Conservation (phyloP, 441 rosid genomes). For the Gossypium gossypioides region DNA sequence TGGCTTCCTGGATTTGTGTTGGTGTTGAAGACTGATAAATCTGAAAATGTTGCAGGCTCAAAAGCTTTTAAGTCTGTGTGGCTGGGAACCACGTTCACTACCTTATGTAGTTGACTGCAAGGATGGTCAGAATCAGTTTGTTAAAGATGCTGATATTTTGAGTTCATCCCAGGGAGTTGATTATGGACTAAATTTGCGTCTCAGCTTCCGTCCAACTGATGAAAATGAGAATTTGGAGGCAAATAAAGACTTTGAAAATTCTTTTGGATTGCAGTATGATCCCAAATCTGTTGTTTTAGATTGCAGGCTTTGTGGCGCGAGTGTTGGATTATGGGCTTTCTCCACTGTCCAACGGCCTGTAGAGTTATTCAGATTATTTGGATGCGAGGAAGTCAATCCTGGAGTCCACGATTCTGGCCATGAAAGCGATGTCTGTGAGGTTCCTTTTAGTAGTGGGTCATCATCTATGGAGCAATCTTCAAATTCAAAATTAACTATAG, state of each 20-base stretch:
- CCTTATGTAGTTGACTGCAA: conserved; percentile 72
- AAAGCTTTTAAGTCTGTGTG: conserved; percentile 69
- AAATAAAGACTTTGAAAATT: conserved; percentile 22
- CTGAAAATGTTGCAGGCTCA: conserved; percentile 49
- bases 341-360: conserved; percentile 48
- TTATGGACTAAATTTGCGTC: conserved; percentile 31
- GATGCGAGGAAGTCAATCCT: conserved; percentile 39
- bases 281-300: conserved; percentile 73
- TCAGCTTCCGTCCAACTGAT: conserved; percentile 20
- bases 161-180: conserved; percentile 32
- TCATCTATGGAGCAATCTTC: conserved; percentile 25
- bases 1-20: conserved; percentile 6
- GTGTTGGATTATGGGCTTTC: conserved; percentile 86
- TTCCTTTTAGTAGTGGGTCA: conserved; percentile 20
- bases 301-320: conserved; percentile 89
- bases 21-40: conserved; percentile 13
- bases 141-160: conserved; percentile 25
- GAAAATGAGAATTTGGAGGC: conserved; percentile 23
- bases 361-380: conserved; percentile 69
- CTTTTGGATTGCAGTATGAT: conserved; percentile 37
- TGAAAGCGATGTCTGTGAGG: conserved; percentile 18
- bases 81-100: conserved; percentile 82
- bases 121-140: conserved; percentile 29
- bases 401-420: conserved; percentile 22
- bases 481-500: conserved; percentile 57